Percentiles rank a stretch among this genome's conserved stretches.
These are phyloP conservation scores for Prosopis cineraria DNA, from an alignment of 306 rosid genomes.

Conservation along the genomic window DNA sequence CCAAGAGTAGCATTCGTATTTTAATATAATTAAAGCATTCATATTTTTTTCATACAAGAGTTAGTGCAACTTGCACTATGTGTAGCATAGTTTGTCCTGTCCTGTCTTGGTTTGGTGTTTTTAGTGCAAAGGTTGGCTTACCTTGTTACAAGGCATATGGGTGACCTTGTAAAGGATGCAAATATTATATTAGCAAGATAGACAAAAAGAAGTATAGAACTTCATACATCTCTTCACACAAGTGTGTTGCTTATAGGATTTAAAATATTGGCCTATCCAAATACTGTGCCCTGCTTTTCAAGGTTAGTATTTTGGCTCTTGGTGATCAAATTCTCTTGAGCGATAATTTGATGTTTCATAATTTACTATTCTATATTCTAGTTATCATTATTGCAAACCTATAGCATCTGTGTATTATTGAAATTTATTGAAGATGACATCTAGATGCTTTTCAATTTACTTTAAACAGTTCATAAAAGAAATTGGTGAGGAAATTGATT, in stretches of 20 bases:
- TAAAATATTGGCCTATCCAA: constrained; percentile 87
- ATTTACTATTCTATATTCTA: not conserved
- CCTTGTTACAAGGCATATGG: constrained; percentile 85
- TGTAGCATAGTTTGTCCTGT: constrained; percentile 88
- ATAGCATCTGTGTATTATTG: not conserved
- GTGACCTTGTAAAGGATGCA: constrained; percentile 96
- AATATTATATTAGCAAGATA: constrained; percentile 74
- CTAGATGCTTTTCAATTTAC: not conserved
- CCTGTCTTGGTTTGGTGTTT: constrained; percentile 55
- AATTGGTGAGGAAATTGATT: not conserved
- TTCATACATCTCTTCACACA: constrained; percentile 78
- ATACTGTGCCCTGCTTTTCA: constrained; percentile 96
- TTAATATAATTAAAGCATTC: no score
- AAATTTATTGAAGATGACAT: constrained; percentile 5
- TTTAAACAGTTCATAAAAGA: constrained; percentile 1
- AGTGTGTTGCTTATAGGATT: constrained; percentile 90
- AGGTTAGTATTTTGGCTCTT: constrained; percentile 56
- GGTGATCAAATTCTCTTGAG: constrained; percentile 25
- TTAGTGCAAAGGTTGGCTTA: constrained; percentile 93
- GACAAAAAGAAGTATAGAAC: constrained; percentile 84
- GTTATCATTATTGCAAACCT: not conserved
- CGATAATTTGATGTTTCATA: constrained; percentile 24
- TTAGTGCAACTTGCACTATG: constrained; percentile 87
- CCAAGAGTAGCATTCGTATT: no score
- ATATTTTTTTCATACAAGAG: no score